Evolutionary conservation across 306 rosid species (phyloP).

Genomic region (Citrullus amarus): DNA sequence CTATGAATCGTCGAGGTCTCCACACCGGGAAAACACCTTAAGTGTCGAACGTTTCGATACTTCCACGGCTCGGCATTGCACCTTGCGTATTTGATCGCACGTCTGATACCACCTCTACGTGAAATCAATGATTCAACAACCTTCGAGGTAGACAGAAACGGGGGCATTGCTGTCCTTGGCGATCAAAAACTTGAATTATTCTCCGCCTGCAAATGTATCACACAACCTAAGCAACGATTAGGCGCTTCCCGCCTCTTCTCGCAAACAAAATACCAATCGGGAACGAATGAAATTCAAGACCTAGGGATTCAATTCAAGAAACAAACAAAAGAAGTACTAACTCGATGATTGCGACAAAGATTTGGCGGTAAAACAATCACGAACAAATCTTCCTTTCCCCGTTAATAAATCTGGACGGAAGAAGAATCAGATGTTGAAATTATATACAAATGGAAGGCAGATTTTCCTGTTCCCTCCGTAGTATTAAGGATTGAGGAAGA

Average conservation of each 20-base stretch:
- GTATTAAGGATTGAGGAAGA: neutral
- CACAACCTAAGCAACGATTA: neutral
- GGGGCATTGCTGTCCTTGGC: constrained; percentile 38
- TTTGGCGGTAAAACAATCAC: neutral
- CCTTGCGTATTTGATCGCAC: constrained; percentile 25
- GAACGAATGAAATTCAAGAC: neutral
- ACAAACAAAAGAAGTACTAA: neutral
- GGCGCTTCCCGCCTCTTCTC: neutral
- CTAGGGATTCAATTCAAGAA: neutral
- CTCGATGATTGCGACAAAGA: neutral
- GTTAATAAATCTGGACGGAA: neutral
- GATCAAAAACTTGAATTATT: constrained; percentile 10
- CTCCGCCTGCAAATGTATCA: neutral
- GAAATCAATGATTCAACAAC: constrained; percentile 38
- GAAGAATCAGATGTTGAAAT: neutral
- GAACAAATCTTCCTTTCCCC: neutral
- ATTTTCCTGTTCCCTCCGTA: neutral
- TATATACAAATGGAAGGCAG: neutral
- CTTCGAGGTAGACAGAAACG: constrained; percentile 48
- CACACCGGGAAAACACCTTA: constrained; percentile 20
- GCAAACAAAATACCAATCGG: neutral
- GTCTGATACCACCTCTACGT: constrained; percentile 20
- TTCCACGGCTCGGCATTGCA: constrained; percentile 9
- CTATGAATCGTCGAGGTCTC: constrained; percentile 16
- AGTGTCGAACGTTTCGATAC: constrained; percentile 22